These are phyloP conservation scores for Candida ponderosae DNA, from an alignment of 805 yeast species.

Conservation along the genomic window DNA sequence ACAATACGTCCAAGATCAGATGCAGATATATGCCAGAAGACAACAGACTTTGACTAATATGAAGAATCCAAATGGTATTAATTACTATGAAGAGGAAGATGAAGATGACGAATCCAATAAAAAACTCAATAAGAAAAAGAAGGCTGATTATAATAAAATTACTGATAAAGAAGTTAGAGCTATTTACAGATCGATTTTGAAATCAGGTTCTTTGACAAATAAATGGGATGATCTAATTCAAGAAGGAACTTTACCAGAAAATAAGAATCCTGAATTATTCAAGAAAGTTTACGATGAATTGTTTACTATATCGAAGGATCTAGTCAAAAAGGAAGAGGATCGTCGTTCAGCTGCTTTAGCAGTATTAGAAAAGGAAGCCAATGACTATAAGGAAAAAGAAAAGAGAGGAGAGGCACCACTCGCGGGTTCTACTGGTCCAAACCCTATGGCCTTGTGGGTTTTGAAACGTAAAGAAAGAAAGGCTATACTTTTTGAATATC, in stretches of 20 bases:
- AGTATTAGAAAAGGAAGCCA: constrained; percentile 53
- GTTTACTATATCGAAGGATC: constrained; percentile 48
- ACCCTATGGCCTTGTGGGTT: constrained; percentile 45
- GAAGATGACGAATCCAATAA: constrained; percentile 28
- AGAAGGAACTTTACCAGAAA: constrained; percentile 82
- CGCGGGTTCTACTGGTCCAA: constrained; percentile 22
- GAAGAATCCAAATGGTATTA: constrained; percentile 34
- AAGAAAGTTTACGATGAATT: constrained; percentile 73
- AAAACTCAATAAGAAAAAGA: constrained; percentile 25
- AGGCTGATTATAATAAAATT: constrained; percentile 43
- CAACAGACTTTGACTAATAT: constrained; percentile 64
- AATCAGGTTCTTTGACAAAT: constrained; percentile 70
- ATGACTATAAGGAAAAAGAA: constrained; percentile 41
- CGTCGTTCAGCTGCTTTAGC: constrained; percentile 48
- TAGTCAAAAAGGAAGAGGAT: constrained; percentile 57
- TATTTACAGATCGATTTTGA: constrained; percentile 72
- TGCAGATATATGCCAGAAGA: constrained; percentile 78
- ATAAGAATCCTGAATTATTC: constrained; percentile 73
- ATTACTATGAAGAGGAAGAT: constrained; percentile 29
- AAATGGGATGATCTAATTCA: constrained; percentile 81
- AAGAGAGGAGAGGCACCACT: constrained; percentile 25
- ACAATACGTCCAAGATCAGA: constrained; percentile 78
- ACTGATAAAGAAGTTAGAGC: constrained; percentile 85
- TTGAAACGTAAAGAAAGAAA: constrained; percentile 76
- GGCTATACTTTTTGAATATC: constrained; percentile 83